These are phyloP conservation scores for Artomyces pyxidatus DNA, from an alignment of 768 basidiomycete genomes.

Conservation along the genomic window DNA sequence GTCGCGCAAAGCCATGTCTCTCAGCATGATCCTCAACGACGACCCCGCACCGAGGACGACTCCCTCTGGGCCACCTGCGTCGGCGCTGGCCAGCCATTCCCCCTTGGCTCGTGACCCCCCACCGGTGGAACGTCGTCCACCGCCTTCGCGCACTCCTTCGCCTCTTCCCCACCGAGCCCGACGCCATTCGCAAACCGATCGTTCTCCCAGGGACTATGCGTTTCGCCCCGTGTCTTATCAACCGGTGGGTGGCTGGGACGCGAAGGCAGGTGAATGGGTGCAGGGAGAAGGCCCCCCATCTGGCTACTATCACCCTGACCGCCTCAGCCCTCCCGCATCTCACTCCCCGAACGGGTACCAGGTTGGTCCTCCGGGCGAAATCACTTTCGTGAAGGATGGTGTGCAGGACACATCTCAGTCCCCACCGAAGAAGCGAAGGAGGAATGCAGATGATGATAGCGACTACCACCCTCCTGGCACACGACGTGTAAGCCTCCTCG, in stretches of 20 bases:
- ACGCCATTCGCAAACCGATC: slow-evolving; percentile 21
- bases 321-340: slow-evolving; percentile 25
- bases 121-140: slow-evolving; percentile 15
- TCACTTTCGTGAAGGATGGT: slow-evolving; percentile 9
- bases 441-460: slow-evolving; percentile 39
- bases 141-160: slow-evolving; percentile 11
- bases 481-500: slow-evolving; percentile 45
- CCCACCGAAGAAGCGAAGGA: slow-evolving; percentile 42
- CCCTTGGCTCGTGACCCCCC: slow-evolving; percentile 18
- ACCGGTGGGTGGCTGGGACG: slow-evolving; percentile 32
- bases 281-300: slow-evolving; percentile 31
- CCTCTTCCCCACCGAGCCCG: slow-evolving; percentile 12
- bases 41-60: slow-evolving; percentile 34
- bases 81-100: slow-evolving; percentile 21
- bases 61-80: slow-evolving; percentile 24
- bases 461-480: slow-evolving; percentile 45
- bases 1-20: slow-evolving; percentile 14
- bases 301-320: slow-evolving; percentile 29
- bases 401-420: slow-evolving; percentile 2
- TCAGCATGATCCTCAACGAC: slow-evolving; percentile 30
- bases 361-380: slow-evolving; percentile 14
- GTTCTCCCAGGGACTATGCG: slow-evolving; percentile 25
- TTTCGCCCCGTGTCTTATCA: slow-evolving; percentile 34
- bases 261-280: slow-evolving; percentile 28
- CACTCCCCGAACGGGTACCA: slow-evolving; percentile 20